Percentiles rank a stretch among this genome's conserved stretches.
These are phyloP conservation scores for Kalmusia sp. DNA, from an alignment of 2,329 filamentous ascomycete species.

Conservation along the genomic window DNA sequence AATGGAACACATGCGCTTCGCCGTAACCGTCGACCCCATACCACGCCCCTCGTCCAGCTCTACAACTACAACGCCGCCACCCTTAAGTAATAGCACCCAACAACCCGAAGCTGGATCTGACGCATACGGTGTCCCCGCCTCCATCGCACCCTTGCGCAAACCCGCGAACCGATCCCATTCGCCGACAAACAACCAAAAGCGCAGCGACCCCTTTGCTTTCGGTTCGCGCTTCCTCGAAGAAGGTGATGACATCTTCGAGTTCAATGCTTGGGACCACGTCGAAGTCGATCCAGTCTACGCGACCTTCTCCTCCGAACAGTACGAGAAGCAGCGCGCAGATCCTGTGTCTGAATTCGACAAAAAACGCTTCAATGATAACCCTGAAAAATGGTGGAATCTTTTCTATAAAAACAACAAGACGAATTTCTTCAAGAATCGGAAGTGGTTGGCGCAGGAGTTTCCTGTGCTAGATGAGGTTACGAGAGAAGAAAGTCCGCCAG, in stretches of 20 bases:
- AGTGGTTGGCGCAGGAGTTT: conserved; percentile 97
- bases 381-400: conserved; percentile 96
- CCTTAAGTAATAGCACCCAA: conserved; percentile 22
- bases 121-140: conserved; percentile 59
- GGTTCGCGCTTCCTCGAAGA: conserved; percentile 85
- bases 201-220: conserved; percentile 93
- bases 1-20: conserved; percentile 61
- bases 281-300: conserved; percentile 89
- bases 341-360: conserved; percentile 95
- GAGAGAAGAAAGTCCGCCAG: conserved; percentile 70
- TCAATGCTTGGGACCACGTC: conserved; percentile 99
- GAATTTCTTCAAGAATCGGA: conserved; percentile 99
- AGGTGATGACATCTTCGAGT: conserved; percentile 90
- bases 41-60: conserved; percentile 24
- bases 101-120: conserved; percentile 40
- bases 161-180: conserved; percentile 71
- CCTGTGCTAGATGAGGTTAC: conserved; percentile 83
- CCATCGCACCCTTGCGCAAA: conserved; percentile 53
- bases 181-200: conserved; percentile 79
- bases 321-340: conserved; percentile 79
- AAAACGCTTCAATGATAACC: conserved; percentile 85
- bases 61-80: conserved; percentile 8
- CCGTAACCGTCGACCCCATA: conserved; percentile 52
- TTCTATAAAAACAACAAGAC: conserved; percentile 98
- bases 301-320: conserved; percentile 84